Conservation (phyloP, 495 filamentous ascomycete species). For the Penicillium parvum region DNA sequence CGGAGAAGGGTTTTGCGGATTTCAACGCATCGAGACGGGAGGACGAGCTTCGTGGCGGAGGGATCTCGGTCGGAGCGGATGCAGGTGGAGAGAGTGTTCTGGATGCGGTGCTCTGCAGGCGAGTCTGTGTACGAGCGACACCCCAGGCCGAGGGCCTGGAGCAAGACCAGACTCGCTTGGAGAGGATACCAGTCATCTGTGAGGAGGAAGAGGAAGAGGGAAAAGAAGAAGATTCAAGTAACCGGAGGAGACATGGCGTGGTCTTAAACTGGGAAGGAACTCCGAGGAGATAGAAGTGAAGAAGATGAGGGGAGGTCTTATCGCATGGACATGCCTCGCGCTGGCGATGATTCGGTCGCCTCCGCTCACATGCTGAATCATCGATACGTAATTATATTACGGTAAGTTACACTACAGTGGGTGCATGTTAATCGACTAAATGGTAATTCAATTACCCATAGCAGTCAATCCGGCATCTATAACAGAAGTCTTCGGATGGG, state of each 20-base stretch:
- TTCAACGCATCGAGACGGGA: conserved; percentile 27
- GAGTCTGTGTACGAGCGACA: not conserved
- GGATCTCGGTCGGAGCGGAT: conserved; percentile 3
- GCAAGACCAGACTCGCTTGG: conserved; percentile 6
- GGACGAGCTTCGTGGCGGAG: conserved; percentile 9
- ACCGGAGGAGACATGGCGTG: not conserved
- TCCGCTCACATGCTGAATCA: not conserved
- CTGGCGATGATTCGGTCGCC: not conserved
- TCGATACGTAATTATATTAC: not conserved
- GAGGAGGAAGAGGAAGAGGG: too few species aligned
- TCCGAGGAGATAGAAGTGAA: not conserved
- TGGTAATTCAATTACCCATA: too few species aligned
- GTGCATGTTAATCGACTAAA: too few species aligned
- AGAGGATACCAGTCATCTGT: conserved; percentile 12
- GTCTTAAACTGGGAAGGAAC: conserved; percentile 6
- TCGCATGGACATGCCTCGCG: conserved; percentile 11
- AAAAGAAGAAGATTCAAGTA: not conserved
- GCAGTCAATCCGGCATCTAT: too few species aligned
- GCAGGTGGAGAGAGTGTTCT: conserved; percentile 1
- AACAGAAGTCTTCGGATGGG: too few species aligned
- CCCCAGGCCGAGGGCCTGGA: conserved; percentile 1
- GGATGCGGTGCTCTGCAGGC: conserved; percentile 15
- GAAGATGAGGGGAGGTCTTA: conserved; percentile 8
- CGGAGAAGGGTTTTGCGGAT: conserved; percentile 72
- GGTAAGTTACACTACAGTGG: too few species aligned